Evolutionary conservation across 2,329 filamentous ascomycete species (phyloP).

Genomic region (Nemania sp.): DNA sequence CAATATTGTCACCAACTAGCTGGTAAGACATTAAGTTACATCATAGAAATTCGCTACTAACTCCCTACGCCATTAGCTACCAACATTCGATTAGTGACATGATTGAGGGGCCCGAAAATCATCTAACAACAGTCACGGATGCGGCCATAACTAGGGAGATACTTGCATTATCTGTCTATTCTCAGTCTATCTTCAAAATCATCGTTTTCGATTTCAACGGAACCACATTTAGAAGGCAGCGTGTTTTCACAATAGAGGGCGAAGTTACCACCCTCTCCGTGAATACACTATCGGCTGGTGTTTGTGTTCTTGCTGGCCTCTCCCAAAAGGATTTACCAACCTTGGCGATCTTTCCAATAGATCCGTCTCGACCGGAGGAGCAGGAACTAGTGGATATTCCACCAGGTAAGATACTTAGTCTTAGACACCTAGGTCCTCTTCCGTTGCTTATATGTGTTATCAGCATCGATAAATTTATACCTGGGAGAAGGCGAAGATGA

Average conservation of each 20-base stretch:
- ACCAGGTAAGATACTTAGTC: constrained; percentile 35
- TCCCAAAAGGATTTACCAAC: constrained; percentile 37
- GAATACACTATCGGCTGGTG: constrained; percentile 32
- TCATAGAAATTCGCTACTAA: constrained; percentile 29
- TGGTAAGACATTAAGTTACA: constrained; percentile 51
- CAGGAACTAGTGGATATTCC: constrained; percentile 18
- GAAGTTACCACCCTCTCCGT: constrained; percentile 63
- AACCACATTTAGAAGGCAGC: constrained; percentile 47
- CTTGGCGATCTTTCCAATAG: constrained; percentile 42
- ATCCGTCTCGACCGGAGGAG: constrained; percentile 9
- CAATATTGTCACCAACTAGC: constrained; percentile 53
- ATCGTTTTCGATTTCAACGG: constrained; percentile 55
- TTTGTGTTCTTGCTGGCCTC: constrained; percentile 45
- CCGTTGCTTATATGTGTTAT: constrained; percentile 6
- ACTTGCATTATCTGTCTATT: constrained; percentile 59
- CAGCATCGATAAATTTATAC: background rate
- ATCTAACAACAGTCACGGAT: constrained; percentile 54
- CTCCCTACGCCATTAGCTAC: constrained; percentile 43
- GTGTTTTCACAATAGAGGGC: constrained; percentile 55
- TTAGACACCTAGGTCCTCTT: constrained; percentile 8
- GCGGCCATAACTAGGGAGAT: constrained; percentile 56
- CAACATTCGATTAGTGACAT: constrained; percentile 52
- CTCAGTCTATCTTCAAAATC: constrained; percentile 53
- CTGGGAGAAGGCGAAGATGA: constrained; percentile 12
- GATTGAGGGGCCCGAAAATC: constrained; percentile 45